Percentiles rank a stretch among this genome's conserved stretches.
Evolutionary conservation across 495 filamentous ascomycete species (phyloP).

Genomic region (Trichoderma gamsii): DNA sequence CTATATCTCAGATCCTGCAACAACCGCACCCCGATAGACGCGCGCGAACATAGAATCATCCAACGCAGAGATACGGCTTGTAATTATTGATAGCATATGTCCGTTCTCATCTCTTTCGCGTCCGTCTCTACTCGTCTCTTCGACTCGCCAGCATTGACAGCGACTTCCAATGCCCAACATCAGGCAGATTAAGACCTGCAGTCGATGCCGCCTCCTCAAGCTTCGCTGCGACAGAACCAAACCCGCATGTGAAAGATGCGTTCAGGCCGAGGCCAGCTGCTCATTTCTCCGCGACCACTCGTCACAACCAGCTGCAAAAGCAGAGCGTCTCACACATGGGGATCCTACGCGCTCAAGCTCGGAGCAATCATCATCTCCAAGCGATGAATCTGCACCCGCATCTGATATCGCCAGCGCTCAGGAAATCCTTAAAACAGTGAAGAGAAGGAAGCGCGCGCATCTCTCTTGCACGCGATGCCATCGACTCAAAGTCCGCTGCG

Average conservation of each 20-base stretch:
- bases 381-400: background rate
- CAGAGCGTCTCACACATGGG: background rate
- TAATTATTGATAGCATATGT: too few species aligned
- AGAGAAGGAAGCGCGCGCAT: background rate
- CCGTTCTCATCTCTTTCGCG: too few species aligned
- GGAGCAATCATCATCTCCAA: background rate
- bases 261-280: background rate
- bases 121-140: background rate
- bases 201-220: background rate
- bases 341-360: background rate
- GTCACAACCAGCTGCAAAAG: background rate
- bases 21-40: too few species aligned
- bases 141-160: background rate
- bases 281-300: background rate
- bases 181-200: background rate
- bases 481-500: constrained; percentile 1
- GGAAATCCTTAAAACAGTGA: background rate
- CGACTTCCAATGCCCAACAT: background rate
- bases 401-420: background rate
- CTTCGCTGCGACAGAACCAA: background rate
- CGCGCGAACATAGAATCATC: too few species aligned
- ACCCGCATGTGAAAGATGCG: background rate
- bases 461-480: background rate
- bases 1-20: too few species aligned
- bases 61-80: too few species aligned